These are phyloP conservation scores for Colletotrichum camelliae DNA, from an alignment of 2,329 filamentous ascomycete species.

Conservation along the genomic window DNA sequence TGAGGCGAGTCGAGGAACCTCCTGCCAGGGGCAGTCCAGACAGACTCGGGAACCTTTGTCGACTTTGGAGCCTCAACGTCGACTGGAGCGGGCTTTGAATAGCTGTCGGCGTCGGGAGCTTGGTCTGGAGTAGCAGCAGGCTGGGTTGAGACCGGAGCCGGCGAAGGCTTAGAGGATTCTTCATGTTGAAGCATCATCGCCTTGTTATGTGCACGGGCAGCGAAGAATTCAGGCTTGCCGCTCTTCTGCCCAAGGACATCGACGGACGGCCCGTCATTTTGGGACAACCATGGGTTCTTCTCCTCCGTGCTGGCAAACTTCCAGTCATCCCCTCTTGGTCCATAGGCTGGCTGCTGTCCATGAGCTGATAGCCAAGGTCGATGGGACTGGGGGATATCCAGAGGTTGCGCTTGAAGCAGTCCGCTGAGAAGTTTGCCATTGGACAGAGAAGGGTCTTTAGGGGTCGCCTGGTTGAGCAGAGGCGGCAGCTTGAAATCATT, in stretches of 20 bases:
- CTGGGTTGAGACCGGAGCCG: not conserved
- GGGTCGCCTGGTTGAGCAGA: not conserved
- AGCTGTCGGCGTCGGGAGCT: not conserved
- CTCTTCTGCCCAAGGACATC: conserved; percentile 38
- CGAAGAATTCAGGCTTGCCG: conserved; percentile 45
- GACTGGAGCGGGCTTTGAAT: not conserved
- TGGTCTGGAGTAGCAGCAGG: not conserved
- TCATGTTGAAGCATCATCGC: not conserved
- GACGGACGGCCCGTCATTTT: conserved; percentile 17
- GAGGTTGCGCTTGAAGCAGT: not conserved
- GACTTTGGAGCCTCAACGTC: not conserved
- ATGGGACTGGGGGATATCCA: not conserved
- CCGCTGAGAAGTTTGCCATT: not conserved
- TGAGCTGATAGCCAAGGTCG: not conserved
- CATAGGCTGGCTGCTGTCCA: not conserved
- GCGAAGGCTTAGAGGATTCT: not conserved
- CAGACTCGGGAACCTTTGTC: conserved; percentile 1
- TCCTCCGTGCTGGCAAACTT: not conserved
- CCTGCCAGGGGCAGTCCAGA: conserved; percentile 8
- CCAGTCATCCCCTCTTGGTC: not conserved
- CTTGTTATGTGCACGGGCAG: conserved; percentile 43
- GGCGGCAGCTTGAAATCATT: not conserved
- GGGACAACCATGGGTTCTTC: not conserved
- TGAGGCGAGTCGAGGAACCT: conserved; percentile 15
- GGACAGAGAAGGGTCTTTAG: not conserved